phyloP scores from a whole-genome alignment of 495 filamentous ascomycete species.

The Talaromyces proteolyticus region DNA sequence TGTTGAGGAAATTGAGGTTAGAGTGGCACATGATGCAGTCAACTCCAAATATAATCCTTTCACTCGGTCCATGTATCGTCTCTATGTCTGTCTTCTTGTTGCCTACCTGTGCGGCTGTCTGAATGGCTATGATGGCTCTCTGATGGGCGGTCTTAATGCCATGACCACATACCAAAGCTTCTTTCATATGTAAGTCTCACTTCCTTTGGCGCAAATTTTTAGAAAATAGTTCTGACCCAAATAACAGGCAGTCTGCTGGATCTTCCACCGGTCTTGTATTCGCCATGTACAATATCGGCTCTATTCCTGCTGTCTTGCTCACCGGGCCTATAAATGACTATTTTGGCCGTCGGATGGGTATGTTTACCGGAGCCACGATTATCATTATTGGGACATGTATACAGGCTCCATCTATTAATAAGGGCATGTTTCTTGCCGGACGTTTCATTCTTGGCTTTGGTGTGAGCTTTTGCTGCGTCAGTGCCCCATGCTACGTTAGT shows the following conservation, averaged over 20 bases:
- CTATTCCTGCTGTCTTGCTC: constrained; percentile 14
- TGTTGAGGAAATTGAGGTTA: too few species aligned
- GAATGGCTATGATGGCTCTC: constrained; percentile 47
- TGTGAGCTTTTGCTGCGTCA: constrained; percentile 58
- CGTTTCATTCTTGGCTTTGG: constrained; percentile 71
- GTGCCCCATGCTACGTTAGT: constrained; percentile 64
- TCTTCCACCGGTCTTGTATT: constrained; percentile 46
- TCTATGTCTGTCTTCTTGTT: constrained; percentile 13
- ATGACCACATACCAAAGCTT: constrained; percentile 29
- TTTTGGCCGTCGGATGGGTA: constrained; percentile 56
- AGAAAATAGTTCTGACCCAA: background rate
- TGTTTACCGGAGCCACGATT: constrained; percentile 52
- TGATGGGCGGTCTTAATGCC: constrained; percentile 37
- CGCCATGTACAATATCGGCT: constrained; percentile 50
- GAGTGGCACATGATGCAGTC: too few species aligned
- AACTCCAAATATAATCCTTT: constrained; percentile 14
- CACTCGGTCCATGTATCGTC: constrained; percentile 14
- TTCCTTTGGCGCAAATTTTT: constrained; percentile 10
- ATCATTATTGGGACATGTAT: constrained; percentile 53
- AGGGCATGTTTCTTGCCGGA: constrained; percentile 58
- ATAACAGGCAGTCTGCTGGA: constrained; percentile 14
- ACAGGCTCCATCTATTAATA: constrained; percentile 37
- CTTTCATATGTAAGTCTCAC: constrained; percentile 26
- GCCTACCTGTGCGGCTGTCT: constrained; percentile 16
- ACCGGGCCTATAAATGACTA: too few species aligned